Base-by-base conservation (phyloP, 768 basidiomycete species). In the Galerina sulciceps region DNA sequence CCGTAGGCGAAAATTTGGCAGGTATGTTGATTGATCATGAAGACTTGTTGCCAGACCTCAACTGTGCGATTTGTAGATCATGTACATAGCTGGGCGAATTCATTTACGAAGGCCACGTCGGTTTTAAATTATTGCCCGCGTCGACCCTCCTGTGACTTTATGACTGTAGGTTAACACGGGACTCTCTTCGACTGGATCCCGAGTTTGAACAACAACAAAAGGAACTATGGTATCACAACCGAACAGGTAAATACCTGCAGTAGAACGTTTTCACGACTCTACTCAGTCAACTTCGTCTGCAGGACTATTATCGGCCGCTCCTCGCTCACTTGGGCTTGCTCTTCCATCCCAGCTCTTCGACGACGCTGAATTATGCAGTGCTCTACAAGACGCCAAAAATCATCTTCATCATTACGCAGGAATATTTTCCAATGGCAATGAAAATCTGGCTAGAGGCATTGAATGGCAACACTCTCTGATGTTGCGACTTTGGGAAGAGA, bases 1-100 rank as follows among this genome's bases (percentile, higher is more conserved):
- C 80, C 35, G 81, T 86, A 15, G 84, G 85, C 1, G 72, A 74
- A 49, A 76, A 76, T 42, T 61, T 76, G n/a, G 67, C 69, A n/a
- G 74, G 74, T 74, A 31, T 6, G 61, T 36, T 20, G 13, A n/a
- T 2, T 43, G 49, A 20, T 20, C 41, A 38, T 15, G 37, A n/a
- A 4, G 20, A 3, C 10, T n/a, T 37, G 5, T 8, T 20, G 52
- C 14, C 23, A 14, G 13, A 54, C 20, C 14, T 22, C 35, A 17
- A 42, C 34, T 17, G 3, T 13, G 1, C 10, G 14, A 31, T 42
- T 11, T 34, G 10, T 20, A 74, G 73, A 75, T 48, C 71, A 73
- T 47, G 69, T 74, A 35, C 72, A 74, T 55, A 69, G 72, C 38
- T 75, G 70, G 68, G 71, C 70, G 1, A 75, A 71, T 48, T 64